These are phyloP conservation scores for Lactarius evosmus DNA, from an alignment of 768 basidiomycete genomes.

Conservation along the genomic window DNA sequence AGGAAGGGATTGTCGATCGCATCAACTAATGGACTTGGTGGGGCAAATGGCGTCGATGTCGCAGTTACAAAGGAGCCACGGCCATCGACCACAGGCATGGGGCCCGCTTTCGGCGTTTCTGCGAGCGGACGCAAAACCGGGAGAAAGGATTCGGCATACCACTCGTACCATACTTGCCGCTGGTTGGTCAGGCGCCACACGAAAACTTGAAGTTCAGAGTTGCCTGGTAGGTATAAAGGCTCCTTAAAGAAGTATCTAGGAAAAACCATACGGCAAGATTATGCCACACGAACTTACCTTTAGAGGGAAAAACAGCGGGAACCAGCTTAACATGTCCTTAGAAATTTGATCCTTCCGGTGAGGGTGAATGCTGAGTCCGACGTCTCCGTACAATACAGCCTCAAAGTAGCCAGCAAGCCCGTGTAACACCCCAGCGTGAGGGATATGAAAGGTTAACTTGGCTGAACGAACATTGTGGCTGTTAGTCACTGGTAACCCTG, in stretches of 20 bases:
- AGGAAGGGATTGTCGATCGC: slow-evolving; percentile 46
- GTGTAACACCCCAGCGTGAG: slow-evolving; percentile 89
- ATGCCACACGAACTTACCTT: slow-evolving; percentile 49
- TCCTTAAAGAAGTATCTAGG: slow-evolving; percentile 49
- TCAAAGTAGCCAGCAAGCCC: slow-evolving; percentile 98
- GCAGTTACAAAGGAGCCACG: slow-evolving; percentile 27
- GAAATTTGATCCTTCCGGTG: slow-evolving; percentile 80
- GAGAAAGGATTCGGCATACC: slow-evolving; percentile 93
- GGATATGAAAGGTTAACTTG: slow-evolving; percentile 85
- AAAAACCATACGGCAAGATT: background rate
- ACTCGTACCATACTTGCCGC: slow-evolving; percentile 96
- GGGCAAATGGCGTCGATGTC: slow-evolving; percentile 30
- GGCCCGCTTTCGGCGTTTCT: slow-evolving; percentile 34
- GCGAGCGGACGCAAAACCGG: slow-evolving; percentile 47
- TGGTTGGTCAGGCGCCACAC: slow-evolving; percentile 93
- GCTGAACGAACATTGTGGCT: slow-evolving; percentile 92
- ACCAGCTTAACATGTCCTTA: slow-evolving; percentile 99
- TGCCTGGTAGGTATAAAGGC: slow-evolving; percentile 88
- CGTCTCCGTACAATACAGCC: slow-evolving; percentile 83
- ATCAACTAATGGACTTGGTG: slow-evolving; percentile 71
- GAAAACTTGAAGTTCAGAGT: slow-evolving; percentile 88
- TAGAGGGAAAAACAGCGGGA: slow-evolving; percentile 95
- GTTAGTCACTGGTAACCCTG: slow-evolving; percentile 90
- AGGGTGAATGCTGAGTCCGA: slow-evolving; percentile 93
- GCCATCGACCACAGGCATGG: slow-evolving; percentile 28